Conservation (phyloP, 139 green algal genomes). For the Tetraselmis chui region DNA sequence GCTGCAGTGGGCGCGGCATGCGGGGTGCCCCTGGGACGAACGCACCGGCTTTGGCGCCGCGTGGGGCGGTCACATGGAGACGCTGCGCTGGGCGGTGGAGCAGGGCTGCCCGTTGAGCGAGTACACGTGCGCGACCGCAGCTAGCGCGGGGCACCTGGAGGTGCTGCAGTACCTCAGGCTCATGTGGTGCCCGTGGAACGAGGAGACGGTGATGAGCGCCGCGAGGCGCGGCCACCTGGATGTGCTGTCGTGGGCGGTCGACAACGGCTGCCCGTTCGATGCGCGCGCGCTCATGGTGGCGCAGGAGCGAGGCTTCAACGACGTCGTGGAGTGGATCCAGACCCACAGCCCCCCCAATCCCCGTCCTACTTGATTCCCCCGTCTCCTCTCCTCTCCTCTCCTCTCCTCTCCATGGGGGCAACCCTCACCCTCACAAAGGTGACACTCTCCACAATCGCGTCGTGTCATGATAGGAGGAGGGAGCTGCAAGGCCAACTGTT, state of each 20-base stretch:
- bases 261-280: slow-evolving; percentile 2
- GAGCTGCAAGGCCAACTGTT: too few relatives aligned
- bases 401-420: too few relatives aligned
- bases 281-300: background rate
- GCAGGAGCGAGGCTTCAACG: background rate
- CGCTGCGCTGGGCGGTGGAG: background rate
- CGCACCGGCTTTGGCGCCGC: background rate
- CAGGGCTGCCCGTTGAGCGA: slow-evolving; percentile 9
- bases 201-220: background rate
- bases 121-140: background rate
- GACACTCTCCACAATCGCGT: too few relatives aligned
- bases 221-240: slow-evolving; percentile 1
- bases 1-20: background rate
- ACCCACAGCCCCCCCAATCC: too few relatives aligned
- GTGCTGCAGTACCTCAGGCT: slow-evolving; percentile 1
- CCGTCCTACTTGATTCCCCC: too few relatives aligned
- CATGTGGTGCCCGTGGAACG: slow-evolving; percentile 1
- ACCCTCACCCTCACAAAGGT: too few relatives aligned
- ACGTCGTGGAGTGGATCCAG: background rate
- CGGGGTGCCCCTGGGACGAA: slow-evolving; percentile 5
- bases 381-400: too few relatives aligned
- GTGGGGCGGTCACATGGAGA: slow-evolving; percentile 1
- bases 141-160: background rate
- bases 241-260: background rate
- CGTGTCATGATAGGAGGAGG: too few relatives aligned